phyloP scores from a whole-genome alignment of 2,329 filamentous ascomycete species.

The Pseudogymnoascus sp. region DNA sequence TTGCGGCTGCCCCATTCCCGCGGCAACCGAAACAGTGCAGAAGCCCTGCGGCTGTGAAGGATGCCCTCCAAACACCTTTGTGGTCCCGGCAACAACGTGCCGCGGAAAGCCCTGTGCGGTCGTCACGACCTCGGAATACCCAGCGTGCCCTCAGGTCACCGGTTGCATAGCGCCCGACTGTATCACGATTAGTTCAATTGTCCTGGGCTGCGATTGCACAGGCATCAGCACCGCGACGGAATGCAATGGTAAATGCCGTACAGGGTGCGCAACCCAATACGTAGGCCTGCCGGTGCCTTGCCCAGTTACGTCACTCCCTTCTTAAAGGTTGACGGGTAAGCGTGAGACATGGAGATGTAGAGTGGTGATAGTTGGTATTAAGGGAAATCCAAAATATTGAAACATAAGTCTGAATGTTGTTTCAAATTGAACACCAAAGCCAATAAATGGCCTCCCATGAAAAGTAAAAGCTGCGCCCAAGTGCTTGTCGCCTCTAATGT shows the following conservation, averaged over 20 bases:
- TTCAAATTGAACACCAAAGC: background rate
- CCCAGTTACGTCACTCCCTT: background rate
- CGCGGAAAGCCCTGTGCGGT: background rate
- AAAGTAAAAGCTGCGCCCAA: background rate
- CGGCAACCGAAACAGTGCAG: background rate
- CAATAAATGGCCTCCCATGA: background rate
- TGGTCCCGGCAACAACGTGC: background rate
- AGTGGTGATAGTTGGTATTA: background rate
- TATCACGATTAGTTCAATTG: background rate
- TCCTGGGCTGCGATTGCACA: background rate
- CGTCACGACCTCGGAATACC: background rate
- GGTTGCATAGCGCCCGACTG: background rate
- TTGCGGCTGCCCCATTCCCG: background rate
- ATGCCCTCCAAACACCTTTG: background rate
- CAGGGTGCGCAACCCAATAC: background rate
- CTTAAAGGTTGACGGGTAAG: background rate
- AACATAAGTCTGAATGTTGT: background rate
- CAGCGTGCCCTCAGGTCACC: background rate
- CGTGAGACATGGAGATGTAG: background rate
- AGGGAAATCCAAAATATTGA: background rate
- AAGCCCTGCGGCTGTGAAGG: background rate
- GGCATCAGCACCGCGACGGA: conserved; percentile 1
- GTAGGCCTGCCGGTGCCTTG: background rate
- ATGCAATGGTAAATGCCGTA: background rate
- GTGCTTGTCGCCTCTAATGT: background rate